Conservation (phyloP, 345 rosid genomes). For the Microthlaspi erraticum region DNA sequence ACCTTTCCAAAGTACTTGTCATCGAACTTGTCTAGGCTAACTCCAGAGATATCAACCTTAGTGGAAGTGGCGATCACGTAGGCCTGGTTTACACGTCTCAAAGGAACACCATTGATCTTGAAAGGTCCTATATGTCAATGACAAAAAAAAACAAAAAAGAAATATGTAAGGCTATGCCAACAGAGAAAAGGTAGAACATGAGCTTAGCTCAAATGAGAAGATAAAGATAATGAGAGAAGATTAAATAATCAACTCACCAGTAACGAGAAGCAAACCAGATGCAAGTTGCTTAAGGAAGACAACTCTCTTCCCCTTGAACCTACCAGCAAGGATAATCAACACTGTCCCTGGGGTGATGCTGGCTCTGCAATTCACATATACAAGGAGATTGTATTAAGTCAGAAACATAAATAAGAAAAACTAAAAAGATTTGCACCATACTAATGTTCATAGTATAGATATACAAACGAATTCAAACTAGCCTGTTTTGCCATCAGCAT, state of each 20-base stretch:
- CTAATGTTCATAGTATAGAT: too few relatives aligned
- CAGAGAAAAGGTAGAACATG: too few relatives aligned
- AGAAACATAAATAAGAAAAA: neutral
- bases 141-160: too few relatives aligned
- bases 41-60: constrained; percentile 72
- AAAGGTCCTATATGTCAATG: too few relatives aligned
- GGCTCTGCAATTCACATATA: constrained; percentile 46
- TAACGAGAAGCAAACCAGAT: constrained; percentile 81
- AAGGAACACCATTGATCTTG: constrained; percentile 77
- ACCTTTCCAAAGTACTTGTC: constrained; percentile 78
- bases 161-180: too few relatives aligned
- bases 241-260: too few relatives aligned
- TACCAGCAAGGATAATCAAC: constrained; percentile 75
- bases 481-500: too few relatives aligned
- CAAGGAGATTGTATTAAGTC: neutral
- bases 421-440: neutral
- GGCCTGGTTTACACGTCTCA: constrained; percentile 70
- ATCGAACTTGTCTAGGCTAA: constrained; percentile 65
- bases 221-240: too few relatives aligned
- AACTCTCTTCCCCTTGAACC: constrained; percentile 89
- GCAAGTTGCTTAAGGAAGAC: constrained; percentile 83
- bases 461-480: too few relatives aligned
- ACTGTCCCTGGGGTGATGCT: constrained; percentile 77
- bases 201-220: too few relatives aligned
- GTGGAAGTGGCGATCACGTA: constrained; percentile 72